phyloP scores from a whole-genome alignment of 192 early-diverging fungal genomes.

The Piromyces finnis region DNA sequence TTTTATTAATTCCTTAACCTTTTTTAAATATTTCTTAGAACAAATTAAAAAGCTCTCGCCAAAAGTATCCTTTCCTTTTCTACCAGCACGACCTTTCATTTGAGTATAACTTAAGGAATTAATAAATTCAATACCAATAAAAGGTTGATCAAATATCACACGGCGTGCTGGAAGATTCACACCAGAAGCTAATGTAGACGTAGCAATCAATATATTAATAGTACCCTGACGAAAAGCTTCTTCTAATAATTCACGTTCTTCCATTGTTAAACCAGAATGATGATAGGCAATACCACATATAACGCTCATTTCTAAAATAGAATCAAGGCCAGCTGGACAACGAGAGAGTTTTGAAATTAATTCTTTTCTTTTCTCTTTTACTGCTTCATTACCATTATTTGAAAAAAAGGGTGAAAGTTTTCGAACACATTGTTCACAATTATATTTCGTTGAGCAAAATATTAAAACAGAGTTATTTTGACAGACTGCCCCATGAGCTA shows the following conservation, averaged over 20 bases:
- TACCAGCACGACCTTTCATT: slow-evolving; percentile 18
- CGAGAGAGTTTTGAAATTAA: slow-evolving; percentile 3
- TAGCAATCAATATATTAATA: slow-evolving; percentile 10
- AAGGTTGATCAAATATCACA: slow-evolving; percentile 15
- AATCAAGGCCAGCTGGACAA: slow-evolving; percentile 9
- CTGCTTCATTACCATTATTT: not conserved
- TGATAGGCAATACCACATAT: slow-evolving; percentile 13
- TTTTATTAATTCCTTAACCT: slow-evolving; percentile 2
- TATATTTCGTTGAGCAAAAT: slow-evolving; percentile 11
- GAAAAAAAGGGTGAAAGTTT: not conserved
- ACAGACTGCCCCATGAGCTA: slow-evolving; percentile 1
- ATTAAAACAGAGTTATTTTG: slow-evolving; percentile 7
- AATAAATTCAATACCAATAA: slow-evolving; percentile 7
- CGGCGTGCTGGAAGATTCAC: slow-evolving; percentile 17
- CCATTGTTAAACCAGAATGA: slow-evolving; percentile 13
- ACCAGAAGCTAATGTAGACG: slow-evolving; percentile 15
- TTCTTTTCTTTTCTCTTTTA: not conserved
- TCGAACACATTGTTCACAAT: slow-evolving; percentile 11
- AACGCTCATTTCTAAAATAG: slow-evolving; percentile 3
- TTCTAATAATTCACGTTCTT: slow-evolving; percentile 15
- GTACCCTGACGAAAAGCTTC: slow-evolving; percentile 13
- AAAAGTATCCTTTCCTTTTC: slow-evolving; percentile 14
- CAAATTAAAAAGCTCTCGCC: slow-evolving; percentile 17
- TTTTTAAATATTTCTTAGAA: slow-evolving; percentile 2
- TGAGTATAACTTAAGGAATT: slow-evolving; percentile 8